Base-by-base conservation (phyloP, 2,329 filamentous ascomycete species). In the Diaporthe helianthi region DNA sequence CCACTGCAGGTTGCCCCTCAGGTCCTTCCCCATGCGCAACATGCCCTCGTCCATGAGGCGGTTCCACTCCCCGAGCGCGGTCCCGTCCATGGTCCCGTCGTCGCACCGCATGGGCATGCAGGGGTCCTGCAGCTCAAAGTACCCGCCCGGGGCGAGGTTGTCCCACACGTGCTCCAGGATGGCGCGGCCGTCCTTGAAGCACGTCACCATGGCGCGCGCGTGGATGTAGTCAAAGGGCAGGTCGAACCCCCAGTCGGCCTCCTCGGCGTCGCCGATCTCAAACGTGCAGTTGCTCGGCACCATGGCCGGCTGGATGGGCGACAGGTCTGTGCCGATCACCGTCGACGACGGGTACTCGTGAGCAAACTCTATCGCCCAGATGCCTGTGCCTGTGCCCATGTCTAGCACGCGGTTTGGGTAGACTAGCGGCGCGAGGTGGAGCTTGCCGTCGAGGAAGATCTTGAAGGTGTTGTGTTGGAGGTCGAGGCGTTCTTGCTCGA, bases 211-310 rank as follows among this genome's bases (percentile, higher is more conserved):
- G 29, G 84, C 80, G 44, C 86, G 81, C 36, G 80, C 78, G 74
- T 87, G 85, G 68, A 88, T 83, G 72, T 83, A 85, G 74, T 87
- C 83, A 75, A 87, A 87, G 55, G 84, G 79, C 2, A 80, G 76
- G 72, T 81, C 83, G 19, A 72, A 76, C 4, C 83, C 77, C 86
- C 86, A 89, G 3, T 83, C 79, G 69, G 38, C 24, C 19, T 84
- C 80, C 73, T 87, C 84, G 9, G 83, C 80, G 73, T 88, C 85
- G 73, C 87, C 85, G 41, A 88, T 81, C 67, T 86, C 78, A 75
- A 87, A 88, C 26, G 78, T 79, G 54, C 86, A 80, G 71, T 88
- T 88, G 22, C 83, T 82, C 15, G 86, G 86, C 2, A 86, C 78
- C 58, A 76, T 77, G 26, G n/a, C 46, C 2, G 52, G 72, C 70